Base-by-base conservation (phyloP, 306 rosid genomes). In the Prunus mume region DNA sequence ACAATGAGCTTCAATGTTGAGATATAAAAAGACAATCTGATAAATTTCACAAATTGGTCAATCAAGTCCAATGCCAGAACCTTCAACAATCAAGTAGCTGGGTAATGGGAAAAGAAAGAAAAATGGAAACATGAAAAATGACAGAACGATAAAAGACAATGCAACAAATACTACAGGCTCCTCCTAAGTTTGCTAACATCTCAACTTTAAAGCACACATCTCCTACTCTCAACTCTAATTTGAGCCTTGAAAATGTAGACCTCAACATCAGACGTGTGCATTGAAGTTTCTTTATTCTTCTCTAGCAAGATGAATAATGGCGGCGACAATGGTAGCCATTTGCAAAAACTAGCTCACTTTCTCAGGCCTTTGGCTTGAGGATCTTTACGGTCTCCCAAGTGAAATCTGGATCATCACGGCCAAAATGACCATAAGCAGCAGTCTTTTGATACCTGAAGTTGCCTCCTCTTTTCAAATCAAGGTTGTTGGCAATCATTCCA, bases 371-470 rank as follows among this genome's bases (percentile, higher is more conserved):
- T 43, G 92, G 90, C 81, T 89, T 87, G 76, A 91, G 93, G 2
- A 79, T 73, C 88, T 91, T 91, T 56, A 86, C 90, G 0, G 86
- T 89, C 85, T 91, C 96, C 96, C 96, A 89, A 32, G 93, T 86
- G 51, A 91, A 91, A 83, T 91, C 96, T 9, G 93, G 85, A 71
- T 89, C 96, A 2, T 91, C 93, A 7, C 96, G 83, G 65, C 96
- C 93, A 22, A 91, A 91, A 82, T 91, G 96, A 6, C 96, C 93
- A 76, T 89, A 91, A 73, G 96, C 96, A 67, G 96, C 93, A 47
- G 92, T 91, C 80, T 91, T 91, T 79, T 86, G 93, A 80, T 77
- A 91, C 89, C 96, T 86, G 81, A 84, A 87, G 11, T 89, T 89
- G 67, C 96, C 91, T 67, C 96, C 93, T 82, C 92, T 79, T 76